Evolutionary conservation across 345 rosid species (phyloP), one percentile per base, ranked within the genome.

Genomic region (Punica granatum): DNA sequence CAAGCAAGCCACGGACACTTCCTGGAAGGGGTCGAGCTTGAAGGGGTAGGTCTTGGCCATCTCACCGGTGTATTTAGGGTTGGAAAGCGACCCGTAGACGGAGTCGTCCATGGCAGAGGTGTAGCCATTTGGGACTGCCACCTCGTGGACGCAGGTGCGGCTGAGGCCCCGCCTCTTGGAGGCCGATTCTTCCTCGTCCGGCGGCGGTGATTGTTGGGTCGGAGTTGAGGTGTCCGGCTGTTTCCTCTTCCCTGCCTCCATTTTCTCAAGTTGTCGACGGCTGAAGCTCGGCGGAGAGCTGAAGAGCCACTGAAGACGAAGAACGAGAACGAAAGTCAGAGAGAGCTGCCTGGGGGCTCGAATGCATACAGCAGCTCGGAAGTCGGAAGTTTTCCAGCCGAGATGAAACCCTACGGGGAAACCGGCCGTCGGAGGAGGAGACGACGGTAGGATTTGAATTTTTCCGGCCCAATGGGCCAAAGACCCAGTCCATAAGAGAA

Each of bases 81-180:
- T 82, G 11, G 90, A 80, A 66, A 94, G 95, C 6, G 96, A 82
- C 30, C 98, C 98, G 49, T 88, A 64, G 28, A 83, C 32, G 0
- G 66, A 30, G 74, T 91, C 96, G 32, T 85, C 93, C 76, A 79
- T 83, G 42, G 78, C 74, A 25, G 92, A 73, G 65, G 74, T 56
- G 39, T 86, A 88, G 25, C 79, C 92, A 60, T 75, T 81, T 0
- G 99, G 98, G 44, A 88, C 96, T 12, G 93, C 95, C 33, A 94
- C 98, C 83, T 94, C 99, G 48, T 94, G 99, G 65, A 94, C 92
- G 60, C 99, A 94, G 4, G 88, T 86, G 35, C 87, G 87, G 19
- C 75, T 68, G 48, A 76, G 74, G 77, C 64, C 83, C 68, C 83
- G 77, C 33, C 88, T 80, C 72, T 88, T 90, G 41, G 73, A 44